Evolutionary conservation across 1,284 basidiomycete species (phyloP).

Genomic region (Inonotus obliquus): DNA sequence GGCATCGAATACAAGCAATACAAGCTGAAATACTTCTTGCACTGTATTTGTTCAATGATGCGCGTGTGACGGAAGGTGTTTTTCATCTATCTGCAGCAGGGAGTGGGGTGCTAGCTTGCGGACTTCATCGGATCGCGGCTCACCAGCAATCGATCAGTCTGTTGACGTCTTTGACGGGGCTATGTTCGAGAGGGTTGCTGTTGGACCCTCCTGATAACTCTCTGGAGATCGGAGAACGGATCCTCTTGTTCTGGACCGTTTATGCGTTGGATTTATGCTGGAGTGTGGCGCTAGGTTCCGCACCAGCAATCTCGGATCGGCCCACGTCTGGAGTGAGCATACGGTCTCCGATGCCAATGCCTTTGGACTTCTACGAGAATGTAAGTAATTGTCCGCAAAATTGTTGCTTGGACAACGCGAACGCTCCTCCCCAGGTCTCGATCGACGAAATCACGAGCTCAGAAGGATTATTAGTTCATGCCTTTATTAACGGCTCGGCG

Average conservation of each 20-base stretch:
- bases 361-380: constrained; percentile 4
- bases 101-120: constrained; percentile 4
- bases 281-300: constrained; percentile 12
- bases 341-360: constrained; percentile 11
- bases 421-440: background rate
- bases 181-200: background rate
- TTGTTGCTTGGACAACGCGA: too few species aligned
- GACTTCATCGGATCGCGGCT: constrained; percentile 12
- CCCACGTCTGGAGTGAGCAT: constrained; percentile 10
- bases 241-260: constrained; percentile 14
- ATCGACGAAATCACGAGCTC: constrained; percentile 1
- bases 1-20: constrained; percentile 10
- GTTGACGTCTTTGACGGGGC: background rate
- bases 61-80: constrained; percentile 15
- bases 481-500: constrained; percentile 3
- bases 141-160: background rate
- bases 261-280: constrained; percentile 13
- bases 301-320: constrained; percentile 11
- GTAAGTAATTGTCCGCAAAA: background rate
- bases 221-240: constrained; percentile 9
- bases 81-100: constrained; percentile 15
- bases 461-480: background rate
- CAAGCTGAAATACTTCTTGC: constrained; percentile 18
- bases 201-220: constrained; percentile 1
- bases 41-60: constrained; percentile 12